Evolutionary conservation across 352 stramenopile species (phyloP), one percentile per base, ranked within the genome.

Genomic region (Phytophthora fragariae): DNA sequence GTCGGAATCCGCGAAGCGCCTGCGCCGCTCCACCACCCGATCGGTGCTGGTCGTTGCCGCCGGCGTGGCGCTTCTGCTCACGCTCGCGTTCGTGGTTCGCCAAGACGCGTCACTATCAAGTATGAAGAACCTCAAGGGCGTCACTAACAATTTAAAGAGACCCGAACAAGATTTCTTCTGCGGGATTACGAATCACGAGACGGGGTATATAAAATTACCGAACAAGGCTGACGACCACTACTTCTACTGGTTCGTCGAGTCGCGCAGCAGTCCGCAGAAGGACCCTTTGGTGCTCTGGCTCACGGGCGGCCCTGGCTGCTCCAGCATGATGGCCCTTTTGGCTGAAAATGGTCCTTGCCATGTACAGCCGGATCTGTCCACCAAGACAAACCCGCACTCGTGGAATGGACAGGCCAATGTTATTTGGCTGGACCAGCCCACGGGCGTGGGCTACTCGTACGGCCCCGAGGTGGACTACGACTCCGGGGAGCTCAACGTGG

Each of bases 221-320:
- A 85, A 89, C 62, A 83, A 77, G 56, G 47, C 76, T 17, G 80
- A 88, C 41, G 77, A 90, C 58, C 68, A 87, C 31, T 92, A 91
- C 69, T 92, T 92, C 70, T 92, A 91, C 64, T 92, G 85, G 85
- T 88, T 88, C 59, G 78, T 88, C 1, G 70, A 87, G 62, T 91
- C 85, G 5, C 74, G 70, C n/a, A 70, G 54, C 11, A 54, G 68
- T 5, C 72, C 77, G 3, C 21, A 68, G 29, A 73, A 68, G 19
- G 86, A 89, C 44, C 86, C 86, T 21, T 64, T 93, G 10, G 74
- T 93, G 17, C 73, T 93, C 5, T 93, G 86, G 86, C 71, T 93
- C 17, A 90, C 82, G 5, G 86, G 84, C 17, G 86, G 86, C 12
- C 86, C 84, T 4, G 86, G 86, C 1, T 90, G 80, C 62, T 90